Evolutionary conservation across 352 stramenopile species (phyloP), one percentile per base, ranked within the genome.

Genomic region (Phytophthora ramorum): DNA sequence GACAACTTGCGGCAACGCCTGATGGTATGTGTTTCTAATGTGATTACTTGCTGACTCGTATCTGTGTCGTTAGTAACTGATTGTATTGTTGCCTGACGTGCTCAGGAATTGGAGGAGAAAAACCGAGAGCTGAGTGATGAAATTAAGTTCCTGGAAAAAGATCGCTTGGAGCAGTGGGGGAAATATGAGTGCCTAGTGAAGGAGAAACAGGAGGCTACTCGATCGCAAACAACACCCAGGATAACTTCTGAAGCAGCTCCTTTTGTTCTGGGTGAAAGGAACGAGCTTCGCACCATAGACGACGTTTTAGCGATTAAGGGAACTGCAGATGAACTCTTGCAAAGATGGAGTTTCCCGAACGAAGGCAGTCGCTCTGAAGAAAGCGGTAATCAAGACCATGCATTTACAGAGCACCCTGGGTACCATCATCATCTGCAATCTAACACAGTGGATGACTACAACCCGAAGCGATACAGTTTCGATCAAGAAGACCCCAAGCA

Each of bases 101-200:
- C 58, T 46, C 50, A 95, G 85, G 87, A 95, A 26, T 58, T 96
- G 26, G 89, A 96, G 49, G 73, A 78, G 12, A 88, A 89, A 54
- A 93, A 92, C 43, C 81, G 71, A 14, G 87, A 93, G 45, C 51
- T 92, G 14, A 69, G 65, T 6, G 78, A 93, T 54, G 82, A 96
- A 62, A 75, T 95, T 61, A 91, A 83, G 52, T 95, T 93, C 22
- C 37, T 96, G 3, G 84, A 95, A 62, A 85, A 75, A 55, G 82
- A 92, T 49, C 78, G 87, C 1, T 64, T 95, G 26, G 76, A 88
- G 22, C 84, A 94, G 51, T 95, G 86, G 86, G 78, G 78, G 26
- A 90, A 87, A 37, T 84, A 90, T 47, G 82, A 91, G 44, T 50
- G 69, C 3, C 47, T 85, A 24, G 7, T 87, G 24, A 85, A 90